Base-by-base conservation (phyloP, 345 rosid genomes). In the Eutrema heterophyllum region DNA sequence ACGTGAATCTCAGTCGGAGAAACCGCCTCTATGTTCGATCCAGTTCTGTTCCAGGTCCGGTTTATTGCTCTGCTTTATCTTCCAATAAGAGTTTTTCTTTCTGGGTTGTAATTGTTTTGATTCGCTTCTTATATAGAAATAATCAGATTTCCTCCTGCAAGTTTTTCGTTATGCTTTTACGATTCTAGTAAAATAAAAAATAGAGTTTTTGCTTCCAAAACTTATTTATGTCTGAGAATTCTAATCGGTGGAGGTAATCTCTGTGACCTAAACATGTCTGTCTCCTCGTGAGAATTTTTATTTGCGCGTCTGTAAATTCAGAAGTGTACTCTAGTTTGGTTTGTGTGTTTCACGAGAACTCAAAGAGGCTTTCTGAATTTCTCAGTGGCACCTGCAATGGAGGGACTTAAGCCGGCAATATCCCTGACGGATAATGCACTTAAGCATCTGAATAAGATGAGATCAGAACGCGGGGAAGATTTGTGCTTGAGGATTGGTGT, bases 401-500 rank as follows among this genome's bases (percentile, higher is more conserved):
- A 85, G 74, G 92, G 84, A 39, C 26, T 89, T 35, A 83, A 82
- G 64, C 93, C 96, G n/a, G 93, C 97, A 21, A 85, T 94, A 43
- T 80, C 85, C 18, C 36, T 94, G 73, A 86, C 96, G 11, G 98
- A 91, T 16, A 55, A 40, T 24, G 98, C 97, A 14, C 84, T 91
- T 82, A 88, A 82, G 78, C 97, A 94, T 74, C 69, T 91, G 84
- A 87, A 79, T 67, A 89, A 67, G 85, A 94, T 94, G 93, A 89
- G 90, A 75, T 73, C 80, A 15, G 95, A 89, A 18, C 84, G 88
- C 7, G 74, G 71, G 3, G 92, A 86, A 33, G 96, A 94, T 81
- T 67, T 89, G 82, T 94, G 93, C 77, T 85, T 94, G 73, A 88
- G 98, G 72, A 94, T 94, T 39, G 96, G 97, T 69, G 97, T 94